Evolutionary conservation across 805 yeast species (phyloP), one percentile per base, ranked within the genome.

Genomic region (Kuraishia capsulata): DNA sequence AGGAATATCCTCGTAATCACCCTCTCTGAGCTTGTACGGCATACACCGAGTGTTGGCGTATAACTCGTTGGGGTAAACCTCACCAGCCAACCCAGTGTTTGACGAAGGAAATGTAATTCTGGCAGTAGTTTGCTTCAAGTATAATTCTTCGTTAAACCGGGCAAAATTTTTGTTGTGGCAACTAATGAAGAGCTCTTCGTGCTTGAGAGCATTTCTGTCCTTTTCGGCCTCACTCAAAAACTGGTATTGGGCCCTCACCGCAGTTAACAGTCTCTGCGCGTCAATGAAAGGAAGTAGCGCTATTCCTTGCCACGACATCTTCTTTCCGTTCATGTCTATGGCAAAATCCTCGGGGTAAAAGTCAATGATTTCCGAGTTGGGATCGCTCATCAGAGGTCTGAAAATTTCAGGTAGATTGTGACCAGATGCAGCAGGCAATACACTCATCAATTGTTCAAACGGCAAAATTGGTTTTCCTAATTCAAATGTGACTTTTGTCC

Each of bases 311-410:
- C 97, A 89, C 37, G 90, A 69, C 86, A 83, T 82, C 47, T 84
- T 87, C 48, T 86, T 85, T 21, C 97, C 97, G 54, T 89, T 88
- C 96, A 89, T 87, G 60, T 89, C 97, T 46, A 89, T 81, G 34
- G 80, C 74, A 60, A 89, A 89, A 24, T 84, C 81, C 41, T 76
- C 84, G 0, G 97, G 97, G 51, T 89, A 89, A 48, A 88, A 89
- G 51, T 89, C 96, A 45, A 84, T 80, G 44, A 89, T 87, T 38
- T 82, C 94, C 30, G 95, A 84, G 33, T 75, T 75, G 1, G 81
- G 73, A 20, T 79, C 75, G 6, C 77, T 73, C 97, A 89, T 89
- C 50, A 89, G 62, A 1, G 83, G 81, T 42, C 88, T 70, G 59
- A 89, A 85, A 4, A 83, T 75, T 37, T 73, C 78, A 0, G 97